Base-by-base conservation (phyloP, 2,329 filamentous ascomycete species). In the Penicillium sp. region DNA sequence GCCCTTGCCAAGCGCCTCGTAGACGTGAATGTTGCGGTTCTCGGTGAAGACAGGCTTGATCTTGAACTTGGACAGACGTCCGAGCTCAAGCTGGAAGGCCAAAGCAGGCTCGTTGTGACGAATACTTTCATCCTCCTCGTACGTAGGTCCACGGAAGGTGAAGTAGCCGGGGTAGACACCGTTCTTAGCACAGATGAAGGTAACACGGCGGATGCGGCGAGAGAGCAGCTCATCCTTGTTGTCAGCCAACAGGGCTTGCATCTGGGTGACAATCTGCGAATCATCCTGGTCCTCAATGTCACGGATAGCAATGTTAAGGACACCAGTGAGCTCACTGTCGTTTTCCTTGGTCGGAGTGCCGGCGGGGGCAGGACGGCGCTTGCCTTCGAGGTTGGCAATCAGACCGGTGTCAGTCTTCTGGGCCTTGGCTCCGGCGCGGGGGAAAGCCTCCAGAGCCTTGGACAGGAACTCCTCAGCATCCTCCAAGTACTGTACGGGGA, bases 21-120 rank as follows among this genome's bases (percentile, higher is more conserved):
- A 99, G 54, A 99, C 92, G 79, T 99, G 94, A 60, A 99, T 96
- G 76, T 95, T 97, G 69, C 95, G 89, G 81, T 99, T 99, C 76
- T 97, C 92, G 0, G 94, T 97, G 77, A 99, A 99, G 46, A 99
- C 91, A 2, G 94, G 92, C 79, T 92, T 95, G 76, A 97, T 95
- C 78, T 91, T 87, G 84, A 99, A 99, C 79, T 96, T 97, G 68
- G 88, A 89, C 27, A 99, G 84, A 72, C 94, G 89, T 53, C 86
- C 88, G 58, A 99, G 86, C 76, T 99, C 94, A 71, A 97, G 89
- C 80, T 99, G 94, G 89, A 97, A 99, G 68, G 94, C 92, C 73
- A 96, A 81, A 49, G 94, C 92, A 45, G 94, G 94, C 76, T 99
- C 94, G 60, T 85, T 95, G 80, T 99, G 92, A 78, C 94, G 92